A percentile compares a stretch with the other conserved stretches of the same genome.
Conservation (phyloP, 495 filamentous ascomycete genomes). For the Pseudoneurospora amorphoporcata region DNA sequence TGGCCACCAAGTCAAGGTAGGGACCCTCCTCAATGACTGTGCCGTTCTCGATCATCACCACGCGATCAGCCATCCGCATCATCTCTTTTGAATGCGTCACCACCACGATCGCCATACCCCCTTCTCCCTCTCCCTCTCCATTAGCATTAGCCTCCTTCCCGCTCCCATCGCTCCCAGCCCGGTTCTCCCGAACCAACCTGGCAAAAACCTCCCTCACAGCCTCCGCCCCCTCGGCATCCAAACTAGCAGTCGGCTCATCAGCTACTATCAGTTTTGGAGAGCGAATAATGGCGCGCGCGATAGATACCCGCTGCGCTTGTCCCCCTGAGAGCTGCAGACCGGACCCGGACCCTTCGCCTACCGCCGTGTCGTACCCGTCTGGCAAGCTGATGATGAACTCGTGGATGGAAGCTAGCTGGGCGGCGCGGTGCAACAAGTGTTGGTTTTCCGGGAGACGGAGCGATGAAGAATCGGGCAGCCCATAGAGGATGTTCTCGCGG, state of each 20-base stretch:
- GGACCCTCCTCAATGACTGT: constrained; percentile 53
- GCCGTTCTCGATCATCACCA: constrained; percentile 63
- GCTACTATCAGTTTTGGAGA: constrained; percentile 63
- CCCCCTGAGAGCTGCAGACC: constrained; percentile 69
- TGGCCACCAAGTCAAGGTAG: constrained; percentile 42
- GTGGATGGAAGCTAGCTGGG: constrained; percentile 62
- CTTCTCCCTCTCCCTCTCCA: neutral
- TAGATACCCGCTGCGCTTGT: constrained; percentile 71
- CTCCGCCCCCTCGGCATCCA: constrained; percentile 63
- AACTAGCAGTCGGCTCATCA: constrained; percentile 77
- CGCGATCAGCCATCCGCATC: constrained; percentile 65
- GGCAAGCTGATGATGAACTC: constrained; percentile 69
- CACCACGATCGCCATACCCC: constrained; percentile 49
- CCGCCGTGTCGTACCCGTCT: constrained; percentile 58
- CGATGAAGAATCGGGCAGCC: constrained; percentile 38
- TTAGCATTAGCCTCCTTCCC: neutral
- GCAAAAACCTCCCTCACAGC: constrained; percentile 55
- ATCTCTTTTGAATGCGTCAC: constrained; percentile 75
- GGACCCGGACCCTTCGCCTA: constrained; percentile 48
- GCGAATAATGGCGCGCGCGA: constrained; percentile 69
- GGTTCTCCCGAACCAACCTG: constrained; percentile 27
- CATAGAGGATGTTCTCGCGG: constrained; percentile 73
- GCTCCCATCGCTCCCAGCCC: neutral
- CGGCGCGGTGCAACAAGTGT: constrained; percentile 45
- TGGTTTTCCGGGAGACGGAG: constrained; percentile 17